Evolutionary conservation across 306 rosid species (phyloP).

Genomic region (Glycine latifolia): DNA sequence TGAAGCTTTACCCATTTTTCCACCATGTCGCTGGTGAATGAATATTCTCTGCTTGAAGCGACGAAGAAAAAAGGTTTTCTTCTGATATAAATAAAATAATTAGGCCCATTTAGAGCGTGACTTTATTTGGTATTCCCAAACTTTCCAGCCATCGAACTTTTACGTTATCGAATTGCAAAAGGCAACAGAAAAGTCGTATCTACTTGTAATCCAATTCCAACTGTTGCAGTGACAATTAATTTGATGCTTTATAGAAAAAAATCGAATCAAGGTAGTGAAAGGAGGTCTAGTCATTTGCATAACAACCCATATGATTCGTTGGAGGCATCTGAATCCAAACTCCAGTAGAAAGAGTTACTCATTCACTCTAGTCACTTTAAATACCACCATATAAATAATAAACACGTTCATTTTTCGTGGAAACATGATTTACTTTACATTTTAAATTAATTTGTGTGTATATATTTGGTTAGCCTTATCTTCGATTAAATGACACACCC

Average conservation of each 20-base stretch:
- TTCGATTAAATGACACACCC: not conserved
- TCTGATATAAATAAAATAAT: not conserved
- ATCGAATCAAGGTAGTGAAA: conserved; percentile 45
- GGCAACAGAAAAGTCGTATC: conserved; percentile 49
- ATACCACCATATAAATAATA: not conserved
- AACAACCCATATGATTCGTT: conserved; percentile 52
- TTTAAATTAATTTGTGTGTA: not conserved
- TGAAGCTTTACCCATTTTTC: conserved; percentile 40
- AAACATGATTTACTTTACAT: conserved; percentile 7
- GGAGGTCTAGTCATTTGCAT: conserved; percentile 48
- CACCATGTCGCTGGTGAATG: conserved; percentile 46
- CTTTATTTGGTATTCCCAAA: conserved; percentile 49
- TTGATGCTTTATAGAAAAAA: conserved; percentile 49
- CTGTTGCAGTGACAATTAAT: conserved; percentile 44
- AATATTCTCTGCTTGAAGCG: conserved; percentile 51
- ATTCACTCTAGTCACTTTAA: not conserved
- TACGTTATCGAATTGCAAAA: conserved; percentile 45
- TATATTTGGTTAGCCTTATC: not conserved
- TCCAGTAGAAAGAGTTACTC: not conserved
- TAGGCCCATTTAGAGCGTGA: conserved; percentile 20
- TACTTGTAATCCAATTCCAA: conserved; percentile 8
- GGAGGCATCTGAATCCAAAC: conserved; percentile 47
- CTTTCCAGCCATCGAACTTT: conserved; percentile 56
- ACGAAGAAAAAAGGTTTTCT: conserved; percentile 19
- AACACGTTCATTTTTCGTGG: not conserved